phyloP scores from a whole-genome alignment of 148 eudicot species.

The Suaeda aralocaspica region DNA sequence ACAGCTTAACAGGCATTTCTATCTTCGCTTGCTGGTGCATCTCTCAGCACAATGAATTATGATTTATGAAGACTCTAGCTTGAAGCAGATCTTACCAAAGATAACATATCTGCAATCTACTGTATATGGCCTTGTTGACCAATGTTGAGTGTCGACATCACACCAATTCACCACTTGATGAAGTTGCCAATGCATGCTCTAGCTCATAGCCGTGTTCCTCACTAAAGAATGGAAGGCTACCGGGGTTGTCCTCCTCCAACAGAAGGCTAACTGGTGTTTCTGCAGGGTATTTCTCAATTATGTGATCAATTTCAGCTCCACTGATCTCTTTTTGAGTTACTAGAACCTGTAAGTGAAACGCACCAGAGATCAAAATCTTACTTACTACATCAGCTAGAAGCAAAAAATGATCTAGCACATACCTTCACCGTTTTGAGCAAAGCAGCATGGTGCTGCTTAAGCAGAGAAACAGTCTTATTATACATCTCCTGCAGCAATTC shows the following conservation, averaged over 20 bases:
- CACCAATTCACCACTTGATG: constrained; percentile 33
- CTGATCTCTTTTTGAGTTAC: constrained; percentile 63
- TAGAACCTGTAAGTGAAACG: constrained; percentile 56
- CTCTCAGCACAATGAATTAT: neutral
- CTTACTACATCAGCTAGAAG: neutral
- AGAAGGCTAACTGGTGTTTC: constrained; percentile 59
- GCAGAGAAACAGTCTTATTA: constrained; percentile 50
- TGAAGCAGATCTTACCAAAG: neutral
- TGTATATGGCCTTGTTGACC: neutral
- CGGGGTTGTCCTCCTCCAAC: constrained; percentile 70
- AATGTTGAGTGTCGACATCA: neutral
- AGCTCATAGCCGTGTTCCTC: constrained; percentile 34
- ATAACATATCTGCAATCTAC: neutral
- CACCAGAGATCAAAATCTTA: constrained; percentile 15
- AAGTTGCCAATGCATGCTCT: constrained; percentile 39
- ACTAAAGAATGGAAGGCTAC: constrained; percentile 57
- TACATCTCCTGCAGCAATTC: constrained; percentile 63
- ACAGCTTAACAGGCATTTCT: neutral
- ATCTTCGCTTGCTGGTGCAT: neutral
- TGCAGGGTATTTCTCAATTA: constrained; percentile 63
- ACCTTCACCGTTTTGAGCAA: constrained; percentile 86
- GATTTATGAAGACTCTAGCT: neutral
- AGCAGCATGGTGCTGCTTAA: constrained; percentile 69
- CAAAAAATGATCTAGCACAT: constrained; percentile 7
- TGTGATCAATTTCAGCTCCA: constrained; percentile 69